Evolutionary conservation across 73 alveolate species (phyloP).

Genomic region (Blepharisma japonicum): DNA sequence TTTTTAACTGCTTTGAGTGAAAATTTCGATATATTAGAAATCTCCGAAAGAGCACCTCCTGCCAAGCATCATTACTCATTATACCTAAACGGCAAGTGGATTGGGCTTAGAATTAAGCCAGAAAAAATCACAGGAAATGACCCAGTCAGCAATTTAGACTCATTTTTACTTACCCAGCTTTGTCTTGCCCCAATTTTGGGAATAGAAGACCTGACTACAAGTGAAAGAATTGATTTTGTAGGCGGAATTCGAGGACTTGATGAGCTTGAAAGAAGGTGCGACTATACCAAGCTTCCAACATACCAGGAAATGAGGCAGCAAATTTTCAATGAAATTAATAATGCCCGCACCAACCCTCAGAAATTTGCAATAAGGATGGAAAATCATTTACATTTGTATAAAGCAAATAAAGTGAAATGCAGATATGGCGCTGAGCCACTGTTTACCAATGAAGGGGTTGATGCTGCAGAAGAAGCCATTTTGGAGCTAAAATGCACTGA

Average conservation of each 20-base stretch:
- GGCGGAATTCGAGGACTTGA: constrained; percentile 35
- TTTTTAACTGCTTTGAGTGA: constrained; percentile 8
- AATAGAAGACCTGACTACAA: constrained; percentile 33
- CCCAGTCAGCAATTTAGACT: constrained; percentile 45
- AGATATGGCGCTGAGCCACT: constrained; percentile 23
- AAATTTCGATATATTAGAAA: neutral
- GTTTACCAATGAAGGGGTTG: neutral
- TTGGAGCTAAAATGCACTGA: constrained; percentile 37
- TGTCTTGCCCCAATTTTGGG: constrained; percentile 28
- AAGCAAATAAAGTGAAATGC: neutral
- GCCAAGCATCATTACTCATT: neutral
- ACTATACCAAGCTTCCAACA: neutral
- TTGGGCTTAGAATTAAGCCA: constrained; percentile 34
- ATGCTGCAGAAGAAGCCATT: constrained; percentile 35
- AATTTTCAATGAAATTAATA: neutral
- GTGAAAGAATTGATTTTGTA: constrained; percentile 32
- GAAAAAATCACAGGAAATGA: constrained; percentile 40
- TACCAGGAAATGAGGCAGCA: neutral
- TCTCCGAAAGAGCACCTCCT: neutral
- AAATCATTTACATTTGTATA: neutral
- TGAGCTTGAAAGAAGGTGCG: constrained; percentile 17
- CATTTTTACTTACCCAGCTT: constrained; percentile 23
- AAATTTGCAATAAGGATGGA: constrained; percentile 15
- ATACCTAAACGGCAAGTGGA: constrained; percentile 25
- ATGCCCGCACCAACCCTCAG: neutral